Base-by-base conservation (phyloP, 1,139 yeast species). In the Yamadazyma dendronema region DNA sequence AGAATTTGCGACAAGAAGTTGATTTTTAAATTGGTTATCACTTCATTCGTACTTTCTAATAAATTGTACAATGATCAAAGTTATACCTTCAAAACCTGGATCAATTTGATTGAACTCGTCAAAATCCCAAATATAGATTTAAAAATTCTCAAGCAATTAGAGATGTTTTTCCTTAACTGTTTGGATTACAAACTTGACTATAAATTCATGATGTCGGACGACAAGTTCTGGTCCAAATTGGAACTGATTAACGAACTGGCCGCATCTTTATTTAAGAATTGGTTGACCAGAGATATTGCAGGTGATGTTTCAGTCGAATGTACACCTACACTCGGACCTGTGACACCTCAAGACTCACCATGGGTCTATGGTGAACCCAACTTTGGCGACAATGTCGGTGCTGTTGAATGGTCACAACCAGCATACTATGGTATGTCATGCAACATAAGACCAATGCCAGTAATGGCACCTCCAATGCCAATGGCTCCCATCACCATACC, bases 21-120 rank as follows among this genome's bases (percentile, higher is more conserved):
- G 36, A 46, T 52, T 4, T 56, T 56, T 28, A 62, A 65, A 44
- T 37, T 62, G 28, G 51, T 67, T 3, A 43, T 60, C 36, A 54
- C 63, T 13, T 57, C 76, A 15, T 56, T 74, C 33, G 59, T 75
- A 37, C 53, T 75, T 14, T 59, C 78, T 26, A 75, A 75, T 52
- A 75, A 75, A 51, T 58, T 70, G 12, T 63, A 58, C 40, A 77
- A 75, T 50, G 81, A 75, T 47, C 76, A 72, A 39, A 68, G 74
- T 34, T 75, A 74, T 44, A 73, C 79, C 1, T 57, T 74, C 44
- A 74, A 74, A 44, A 75, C 80, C 4, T 75, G 81, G 81, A 58
- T 45, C 26, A 53, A 44, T 35, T 47, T 55, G 13, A 45, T 47
- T 16, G 34, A 37, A 12, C 29, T 19, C 25, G 39, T 38, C 8